Evolutionary conservation across 306 rosid species (phyloP).

Genomic region (Quillaja saponaria): DNA sequence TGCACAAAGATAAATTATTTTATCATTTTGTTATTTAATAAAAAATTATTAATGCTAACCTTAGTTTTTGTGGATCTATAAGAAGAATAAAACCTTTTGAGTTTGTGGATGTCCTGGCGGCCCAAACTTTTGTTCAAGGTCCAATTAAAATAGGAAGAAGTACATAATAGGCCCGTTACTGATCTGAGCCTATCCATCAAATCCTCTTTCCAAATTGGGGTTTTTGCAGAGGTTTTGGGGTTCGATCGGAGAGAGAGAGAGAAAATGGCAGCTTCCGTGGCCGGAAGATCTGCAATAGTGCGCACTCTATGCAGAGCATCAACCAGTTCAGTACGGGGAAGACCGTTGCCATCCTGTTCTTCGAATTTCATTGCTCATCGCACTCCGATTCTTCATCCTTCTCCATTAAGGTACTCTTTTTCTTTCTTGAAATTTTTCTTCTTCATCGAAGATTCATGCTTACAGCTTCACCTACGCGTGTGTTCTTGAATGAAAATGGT

Average conservation of each 20-base stretch:
- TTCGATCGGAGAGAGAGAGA: not conserved
- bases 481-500: not conserved
- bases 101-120: too few relatives aligned
- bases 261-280: conserved; percentile 45
- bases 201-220: too few relatives aligned
- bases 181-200: too few relatives aligned
- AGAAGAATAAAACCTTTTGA: too few relatives aligned
- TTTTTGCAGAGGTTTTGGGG: conserved; percentile 42
- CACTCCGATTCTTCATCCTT: conserved; percentile 14
- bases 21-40: too few relatives aligned
- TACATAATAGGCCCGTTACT: too few relatives aligned
- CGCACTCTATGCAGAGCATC: conserved; percentile 31
- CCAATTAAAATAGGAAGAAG: too few relatives aligned
- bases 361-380: conserved; percentile 29
- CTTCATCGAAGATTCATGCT: not conserved
- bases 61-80: too few relatives aligned
- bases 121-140: too few relatives aligned
- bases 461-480: not conserved
- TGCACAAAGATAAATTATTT: too few relatives aligned
- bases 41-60: too few relatives aligned
- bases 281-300: conserved; percentile 35
- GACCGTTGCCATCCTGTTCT: conserved; percentile 11
- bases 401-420: conserved; percentile 31
- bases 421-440: not conserved
- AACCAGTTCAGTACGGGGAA: not conserved